phyloP scores from a whole-genome alignment of 2,329 filamentous ascomycete genomes.

The Alternaria triticina region DNA sequence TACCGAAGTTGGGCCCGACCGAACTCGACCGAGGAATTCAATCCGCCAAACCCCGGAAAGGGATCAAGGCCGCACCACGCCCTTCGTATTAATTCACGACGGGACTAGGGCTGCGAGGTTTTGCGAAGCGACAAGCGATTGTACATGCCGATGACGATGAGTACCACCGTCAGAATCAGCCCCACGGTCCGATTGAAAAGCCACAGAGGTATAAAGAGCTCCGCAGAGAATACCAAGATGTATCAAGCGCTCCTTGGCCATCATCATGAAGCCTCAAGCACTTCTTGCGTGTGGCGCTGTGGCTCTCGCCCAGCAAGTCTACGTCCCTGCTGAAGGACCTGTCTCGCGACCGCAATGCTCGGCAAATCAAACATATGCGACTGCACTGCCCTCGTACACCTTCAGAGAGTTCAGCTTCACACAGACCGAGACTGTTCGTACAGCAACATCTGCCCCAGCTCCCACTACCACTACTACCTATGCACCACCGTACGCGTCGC shows the following conservation, averaged over 20 bases:
- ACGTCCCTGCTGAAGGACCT: constrained; percentile 39
- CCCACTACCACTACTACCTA: constrained; percentile 44
- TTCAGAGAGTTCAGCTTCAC: constrained; percentile 47
- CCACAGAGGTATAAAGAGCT: background rate
- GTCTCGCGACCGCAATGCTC: constrained; percentile 37
- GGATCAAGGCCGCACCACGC: background rate
- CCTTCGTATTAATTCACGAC: background rate
- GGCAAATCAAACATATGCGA: constrained; percentile 30
- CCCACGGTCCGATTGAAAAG: background rate
- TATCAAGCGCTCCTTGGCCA: background rate
- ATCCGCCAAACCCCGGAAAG: background rate
- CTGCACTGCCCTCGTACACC: constrained; percentile 35
- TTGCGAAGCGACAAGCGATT: background rate
- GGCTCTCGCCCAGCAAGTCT: constrained; percentile 45
- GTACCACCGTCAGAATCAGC: background rate
- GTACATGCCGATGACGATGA: constrained; percentile 1
- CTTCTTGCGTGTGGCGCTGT: constrained; percentile 13
- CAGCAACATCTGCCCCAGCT: constrained; percentile 44
- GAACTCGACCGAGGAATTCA: background rate
- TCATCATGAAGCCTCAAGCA: constrained; percentile 21
- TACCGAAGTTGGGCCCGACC: constrained; percentile 2
- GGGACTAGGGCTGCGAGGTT: background rate
- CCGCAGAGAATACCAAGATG: background rate
- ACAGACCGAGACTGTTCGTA: constrained; percentile 49
- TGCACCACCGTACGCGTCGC: constrained; percentile 44